These are phyloP conservation scores for Penicillium manginii DNA, from an alignment of 495 filamentous ascomycete species.

Conservation along the genomic window DNA sequence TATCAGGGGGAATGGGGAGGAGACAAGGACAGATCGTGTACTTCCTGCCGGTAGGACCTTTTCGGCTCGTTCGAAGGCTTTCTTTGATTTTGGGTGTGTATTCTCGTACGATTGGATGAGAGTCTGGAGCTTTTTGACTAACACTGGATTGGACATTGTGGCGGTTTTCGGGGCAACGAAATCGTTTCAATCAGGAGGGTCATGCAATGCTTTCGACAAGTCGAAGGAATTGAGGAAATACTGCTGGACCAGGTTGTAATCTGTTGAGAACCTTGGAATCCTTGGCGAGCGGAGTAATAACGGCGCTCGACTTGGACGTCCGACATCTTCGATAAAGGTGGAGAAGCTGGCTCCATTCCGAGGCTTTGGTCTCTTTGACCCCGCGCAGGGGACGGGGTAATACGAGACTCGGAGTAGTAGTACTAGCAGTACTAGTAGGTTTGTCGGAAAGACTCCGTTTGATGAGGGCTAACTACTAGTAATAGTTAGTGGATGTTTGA, in stretches of 20 bases:
- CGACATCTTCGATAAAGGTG: constrained; percentile 5
- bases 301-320: no score
- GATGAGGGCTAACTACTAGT: not conserved
- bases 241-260: not conserved
- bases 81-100: constrained; percentile 1
- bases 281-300: not conserved
- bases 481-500: no score
- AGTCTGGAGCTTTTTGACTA: not conserved
- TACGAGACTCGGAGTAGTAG: not conserved
- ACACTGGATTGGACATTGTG: not conserved
- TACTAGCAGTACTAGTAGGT: no score
- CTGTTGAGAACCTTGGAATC: not conserved
- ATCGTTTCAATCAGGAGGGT: no score
- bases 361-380: not conserved
- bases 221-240: not conserved
- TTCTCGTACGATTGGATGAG: not conserved
- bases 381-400: not conserved
- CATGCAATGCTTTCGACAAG: not conserved
- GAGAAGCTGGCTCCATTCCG: not conserved
- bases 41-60: constrained; percentile 58
- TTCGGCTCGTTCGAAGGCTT: constrained; percentile 34
- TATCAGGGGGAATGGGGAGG: constrained; percentile 55
- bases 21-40: constrained; percentile 57
- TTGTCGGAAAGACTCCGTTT: not conserved
- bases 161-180: not conserved